Base-by-base conservation (phyloP, 108 stramenopile species). In the Licmophora abbreviata region DNA sequence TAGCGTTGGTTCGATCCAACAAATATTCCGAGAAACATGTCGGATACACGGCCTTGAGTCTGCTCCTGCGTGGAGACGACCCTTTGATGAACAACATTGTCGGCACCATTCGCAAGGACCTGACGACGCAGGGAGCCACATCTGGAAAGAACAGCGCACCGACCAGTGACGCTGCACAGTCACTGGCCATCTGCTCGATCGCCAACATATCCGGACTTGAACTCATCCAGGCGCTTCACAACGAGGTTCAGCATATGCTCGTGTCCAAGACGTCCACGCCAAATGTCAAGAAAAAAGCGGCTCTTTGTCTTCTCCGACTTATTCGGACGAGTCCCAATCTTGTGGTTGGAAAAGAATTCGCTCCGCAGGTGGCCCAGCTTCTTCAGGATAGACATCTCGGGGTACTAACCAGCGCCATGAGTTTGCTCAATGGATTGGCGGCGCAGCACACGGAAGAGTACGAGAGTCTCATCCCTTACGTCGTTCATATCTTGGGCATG, bases 1-100 rank as follows among this genome's bases (percentile, higher is more conserved):
- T 97, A 40, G 72, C 80, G 9, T 64, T 99, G 37, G 90, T 97
- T 6, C 48, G 77, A 30, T 90, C 87, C 17, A 55, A 67, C n/a
- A 94, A 92, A 56, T 92, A 88, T 68, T 62, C 70, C 0, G 98
- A 99, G 52, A 99, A 99, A 58, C 71, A 73, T 56, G 98, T 97
- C 36, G 98, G 98, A 5, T 99, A 99, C 62, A 73, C 93, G 21
- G 95, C 98, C 0, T 61, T 96, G 31, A 81, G 87, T 62, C 61
- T 97, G 48, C 68, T 99, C 28, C 63, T 99, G 54, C 60, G 89
- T 15, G 79, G 78, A 6, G 85, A 84, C 29, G 93, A 95, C 71
- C 83, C 95, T 6, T 65, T 93, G 67, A 83, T 97, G 62, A 69
- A 72, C 34, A 58, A 76, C n/a, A 65, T 95, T 52, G 75, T 91